Evolutionary conservation across 2,329 filamentous ascomycete genomes (phyloP).

Genomic region (Scopulariopsis brevicaulis): DNA sequence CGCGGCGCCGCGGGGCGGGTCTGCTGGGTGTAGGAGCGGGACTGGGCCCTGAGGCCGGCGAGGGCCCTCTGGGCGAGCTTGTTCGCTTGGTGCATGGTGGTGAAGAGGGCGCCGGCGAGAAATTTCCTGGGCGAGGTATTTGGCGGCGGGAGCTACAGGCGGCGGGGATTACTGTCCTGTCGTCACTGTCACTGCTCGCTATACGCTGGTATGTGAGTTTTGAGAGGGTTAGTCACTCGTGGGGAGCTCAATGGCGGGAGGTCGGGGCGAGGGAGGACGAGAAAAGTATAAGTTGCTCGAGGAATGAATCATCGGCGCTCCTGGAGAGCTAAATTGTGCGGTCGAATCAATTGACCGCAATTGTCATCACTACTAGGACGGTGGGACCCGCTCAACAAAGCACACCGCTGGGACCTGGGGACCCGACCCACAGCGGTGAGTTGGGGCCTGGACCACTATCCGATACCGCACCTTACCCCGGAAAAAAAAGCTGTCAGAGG

Average conservation of each 20-base stretch:
- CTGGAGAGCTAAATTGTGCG: background rate
- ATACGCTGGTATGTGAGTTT: background rate
- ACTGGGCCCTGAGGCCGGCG: background rate
- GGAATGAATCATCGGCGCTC: background rate
- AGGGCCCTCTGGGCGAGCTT: constrained; percentile 1
- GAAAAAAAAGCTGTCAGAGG: too few relatives aligned
- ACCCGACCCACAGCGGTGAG: background rate
- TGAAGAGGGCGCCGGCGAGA: background rate
- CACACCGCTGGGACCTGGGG: background rate
- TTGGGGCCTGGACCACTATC: background rate
- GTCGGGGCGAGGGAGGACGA: background rate
- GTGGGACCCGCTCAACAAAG: background rate
- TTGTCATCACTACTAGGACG: background rate
- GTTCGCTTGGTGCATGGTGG: constrained; percentile 1
- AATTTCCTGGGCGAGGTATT: background rate
- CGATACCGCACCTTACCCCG: too few relatives aligned
- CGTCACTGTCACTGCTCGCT: background rate
- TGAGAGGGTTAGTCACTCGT: background rate
- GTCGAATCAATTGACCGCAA: background rate
- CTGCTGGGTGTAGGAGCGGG: background rate
- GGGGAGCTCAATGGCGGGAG: background rate
- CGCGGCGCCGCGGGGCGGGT: constrained; percentile 36
- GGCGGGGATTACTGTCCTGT: background rate
- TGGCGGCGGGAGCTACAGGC: background rate
- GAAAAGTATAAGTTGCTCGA: background rate